Evolutionary conservation across 2,329 filamentous ascomycete species (phyloP).

Genomic region (Cladosporium sp.): DNA sequence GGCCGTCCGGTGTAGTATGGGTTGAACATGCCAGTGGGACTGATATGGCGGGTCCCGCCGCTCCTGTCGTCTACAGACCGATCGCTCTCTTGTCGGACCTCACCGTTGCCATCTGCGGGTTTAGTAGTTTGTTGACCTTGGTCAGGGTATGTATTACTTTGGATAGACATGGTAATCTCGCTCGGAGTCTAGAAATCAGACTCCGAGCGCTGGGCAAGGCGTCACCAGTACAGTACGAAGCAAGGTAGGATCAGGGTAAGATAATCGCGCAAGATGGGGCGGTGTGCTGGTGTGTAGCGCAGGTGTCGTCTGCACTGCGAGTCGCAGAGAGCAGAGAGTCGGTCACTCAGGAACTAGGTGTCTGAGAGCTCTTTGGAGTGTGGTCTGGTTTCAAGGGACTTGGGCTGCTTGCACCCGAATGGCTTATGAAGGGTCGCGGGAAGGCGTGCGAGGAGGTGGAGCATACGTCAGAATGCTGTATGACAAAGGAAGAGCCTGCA

Average conservation of each 20-base stretch:
- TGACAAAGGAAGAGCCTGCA: not conserved
- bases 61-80: not conserved
- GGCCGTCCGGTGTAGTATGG: constrained; percentile 34
- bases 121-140: constrained; percentile 12
- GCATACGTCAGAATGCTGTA: constrained; percentile 1
- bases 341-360: not conserved
- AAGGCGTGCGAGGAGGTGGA: not conserved
- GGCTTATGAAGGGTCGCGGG: not conserved
- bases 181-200: constrained; percentile 20
- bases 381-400: not conserved
- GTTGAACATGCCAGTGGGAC: constrained; percentile 26
- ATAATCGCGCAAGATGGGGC: not conserved
- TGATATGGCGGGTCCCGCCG: not conserved
- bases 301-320: not conserved
- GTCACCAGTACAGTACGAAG: constrained; percentile 1
- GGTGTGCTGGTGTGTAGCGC: not conserved
- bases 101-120: not conserved
- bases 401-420: constrained; percentile 2
- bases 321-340: not conserved
- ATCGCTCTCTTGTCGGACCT: not conserved
- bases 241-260: not conserved
- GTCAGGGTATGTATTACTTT: constrained; percentile 16
- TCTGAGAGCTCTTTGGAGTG: not conserved
- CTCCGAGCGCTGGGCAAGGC: constrained; percentile 18
- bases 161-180: constrained; percentile 11